Base-by-base conservation (phyloP, 352 stramenopile species). In the Globisporangium radiosum region DNA sequence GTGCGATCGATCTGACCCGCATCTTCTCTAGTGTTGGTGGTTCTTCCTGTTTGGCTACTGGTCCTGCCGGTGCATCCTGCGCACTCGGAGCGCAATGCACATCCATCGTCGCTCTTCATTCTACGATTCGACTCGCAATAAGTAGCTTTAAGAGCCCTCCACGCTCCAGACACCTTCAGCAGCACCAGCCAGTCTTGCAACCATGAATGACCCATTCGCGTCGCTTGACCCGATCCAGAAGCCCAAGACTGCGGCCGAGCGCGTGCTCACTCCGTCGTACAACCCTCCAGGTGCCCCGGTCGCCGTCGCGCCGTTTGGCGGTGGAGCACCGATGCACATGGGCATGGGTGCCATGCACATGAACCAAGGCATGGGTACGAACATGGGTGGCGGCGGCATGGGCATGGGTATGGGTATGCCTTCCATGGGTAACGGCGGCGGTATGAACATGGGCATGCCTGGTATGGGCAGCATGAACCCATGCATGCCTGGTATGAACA, bases 181-280 rank as follows among this genome's bases (percentile, higher is more conserved):
- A 25, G 25, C 25, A 25, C 40, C 40, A 44, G 1, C 40, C 40
- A 44, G 11, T 7, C 2, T 44, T 44, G 40, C 11, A 7, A 47
- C 37, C 7, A 90, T 87, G 79, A 89, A 71, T 69, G 81, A 91
- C 64, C 79, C 77, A 36, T 89, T 91, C 40, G 79, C 81, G 42
- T 82, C 80, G 57, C 75, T 91, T 52, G 81, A 91, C 55, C 81
- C 81, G 59, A 87, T 91, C 58, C 77, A 73, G 37, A 87, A 81
- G 69, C 72, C 76, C 57, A 89, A 87, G 70, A 79, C 75, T 14
- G 65, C 72, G 13, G 68, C 73, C 1, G 63, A 74, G 59, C 80
- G 72, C 58, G 59, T 64, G 36, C 60, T 70, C 53, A 66, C 48
- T 13, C 38, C 63, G 25, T 42, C 62, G 6, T 45, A 58, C 10